phyloP scores from a whole-genome alignment of 495 filamentous ascomycete species.

The Aspergillus carlsbadensis region DNA sequence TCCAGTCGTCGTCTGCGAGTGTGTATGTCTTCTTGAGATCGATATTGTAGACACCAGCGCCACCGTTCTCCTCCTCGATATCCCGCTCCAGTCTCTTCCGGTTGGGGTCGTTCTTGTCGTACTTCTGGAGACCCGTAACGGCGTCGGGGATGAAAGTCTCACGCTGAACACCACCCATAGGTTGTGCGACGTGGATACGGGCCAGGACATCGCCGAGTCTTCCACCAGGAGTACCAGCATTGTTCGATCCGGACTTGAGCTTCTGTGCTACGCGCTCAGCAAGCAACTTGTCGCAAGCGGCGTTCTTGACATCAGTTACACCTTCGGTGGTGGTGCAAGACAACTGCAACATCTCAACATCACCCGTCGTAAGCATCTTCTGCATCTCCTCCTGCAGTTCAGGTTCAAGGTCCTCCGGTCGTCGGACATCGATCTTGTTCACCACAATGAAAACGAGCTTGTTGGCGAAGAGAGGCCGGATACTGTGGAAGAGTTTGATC shows the following conservation, averaged over 20 bases:
- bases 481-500: conserved; percentile 88
- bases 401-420: conserved; percentile 82
- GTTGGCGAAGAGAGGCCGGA: conserved; percentile 95
- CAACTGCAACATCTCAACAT: conserved; percentile 86
- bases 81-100: conserved; percentile 78
- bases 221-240: conserved; percentile 67
- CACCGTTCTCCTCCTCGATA: conserved; percentile 88
- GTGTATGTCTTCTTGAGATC: conserved; percentile 85
- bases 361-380: conserved; percentile 74
- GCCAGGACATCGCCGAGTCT: conserved; percentile 84
- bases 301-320: conserved; percentile 90
- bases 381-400: conserved; percentile 77
- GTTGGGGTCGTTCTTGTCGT: conserved; percentile 83
- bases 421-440: conserved; percentile 95
- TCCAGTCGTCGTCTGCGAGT: conserved; percentile 85
- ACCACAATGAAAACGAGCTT: conserved; percentile 95
- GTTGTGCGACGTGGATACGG: conserved; percentile 93
- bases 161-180: conserved; percentile 71
- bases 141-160: conserved; percentile 90
- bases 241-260: conserved; percentile 81
- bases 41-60: conserved; percentile 92
- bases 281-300: conserved; percentile 88
- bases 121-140: conserved; percentile 76
- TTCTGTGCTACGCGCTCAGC: conserved; percentile 93
- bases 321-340: conserved; percentile 96